Conservation (phyloP, 2,329 filamentous ascomycete species). For the Cercospora citrullina region DNA sequence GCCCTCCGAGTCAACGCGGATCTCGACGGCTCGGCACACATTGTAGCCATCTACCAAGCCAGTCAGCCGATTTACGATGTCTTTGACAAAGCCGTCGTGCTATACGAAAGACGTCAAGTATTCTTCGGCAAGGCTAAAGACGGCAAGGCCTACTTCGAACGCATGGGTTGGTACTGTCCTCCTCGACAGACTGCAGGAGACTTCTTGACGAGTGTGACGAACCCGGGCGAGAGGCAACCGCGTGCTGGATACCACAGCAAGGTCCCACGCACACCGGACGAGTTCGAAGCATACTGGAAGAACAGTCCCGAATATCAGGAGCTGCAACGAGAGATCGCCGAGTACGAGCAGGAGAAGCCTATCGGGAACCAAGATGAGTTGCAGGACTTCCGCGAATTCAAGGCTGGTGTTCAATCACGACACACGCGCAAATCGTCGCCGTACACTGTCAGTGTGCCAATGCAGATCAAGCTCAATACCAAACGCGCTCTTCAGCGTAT, state of each 20-base stretch:
- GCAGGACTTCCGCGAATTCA: slow-evolving; percentile 47
- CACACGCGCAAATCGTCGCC: slow-evolving; percentile 65
- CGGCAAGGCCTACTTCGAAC: slow-evolving; percentile 66
- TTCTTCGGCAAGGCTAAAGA: slow-evolving; percentile 65
- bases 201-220: slow-evolving; percentile 69
- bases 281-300: slow-evolving; percentile 60
- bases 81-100: slow-evolving; percentile 73
- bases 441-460: slow-evolving; percentile 73
- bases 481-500: slow-evolving; percentile 47
- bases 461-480: slow-evolving; percentile 74
- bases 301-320: slow-evolving; percentile 48
- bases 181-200: slow-evolving; percentile 67
- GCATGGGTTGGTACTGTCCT: slow-evolving; percentile 68
- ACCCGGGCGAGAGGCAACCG: slow-evolving; percentile 59
- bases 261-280: slow-evolving; percentile 68
- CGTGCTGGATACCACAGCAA: slow-evolving; percentile 59
- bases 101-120: slow-evolving; percentile 76
- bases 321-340: slow-evolving; percentile 53
- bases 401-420: slow-evolving; percentile 48
- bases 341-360: slow-evolving; percentile 50
- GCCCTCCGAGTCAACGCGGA: slow-evolving; percentile 54
- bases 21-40: slow-evolving; percentile 51
- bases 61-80: slow-evolving; percentile 57
- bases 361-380: slow-evolving; percentile 44
- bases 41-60: slow-evolving; percentile 60